Conservation (phyloP, 495 filamentous ascomycete genomes). For the Cercophora scortea region DNA sequence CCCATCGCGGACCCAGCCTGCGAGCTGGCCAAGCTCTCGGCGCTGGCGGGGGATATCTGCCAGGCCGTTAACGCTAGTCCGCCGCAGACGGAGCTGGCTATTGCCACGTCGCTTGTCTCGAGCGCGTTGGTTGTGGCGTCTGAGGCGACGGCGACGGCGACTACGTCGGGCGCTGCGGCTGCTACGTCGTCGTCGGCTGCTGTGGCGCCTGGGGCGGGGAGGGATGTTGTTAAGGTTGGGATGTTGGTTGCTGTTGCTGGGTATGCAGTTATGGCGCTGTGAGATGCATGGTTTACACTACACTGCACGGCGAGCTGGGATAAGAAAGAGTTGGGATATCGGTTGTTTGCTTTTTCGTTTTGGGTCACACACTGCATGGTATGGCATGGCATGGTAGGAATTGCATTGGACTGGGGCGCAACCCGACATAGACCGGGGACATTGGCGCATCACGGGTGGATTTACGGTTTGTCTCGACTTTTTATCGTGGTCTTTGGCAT, state of each 20-base stretch:
- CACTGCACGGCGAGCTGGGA: background rate
- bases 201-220: background rate
- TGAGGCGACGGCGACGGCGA: background rate
- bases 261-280: constrained; percentile 6
- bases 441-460: too few species aligned
- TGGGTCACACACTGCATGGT: background rate
- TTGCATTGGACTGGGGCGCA: background rate
- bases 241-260: constrained; percentile 6
- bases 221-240: background rate
- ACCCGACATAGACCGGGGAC: background rate
- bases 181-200: background rate
- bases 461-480: too few species aligned
- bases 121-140: background rate
- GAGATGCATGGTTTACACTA: background rate
- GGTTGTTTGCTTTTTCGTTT: background rate
- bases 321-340: background rate
- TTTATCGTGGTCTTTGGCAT: too few species aligned
- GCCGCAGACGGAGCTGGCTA: background rate
- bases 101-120: constrained; percentile 2
- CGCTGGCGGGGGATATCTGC: constrained; percentile 7
- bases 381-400: background rate
- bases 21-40: background rate
- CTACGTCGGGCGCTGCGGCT: background rate
- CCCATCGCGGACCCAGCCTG: background rate
- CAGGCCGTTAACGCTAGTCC: background rate